Conservation (phyloP, 306 rosid species). For the Cicer chorassanicum region DNA sequence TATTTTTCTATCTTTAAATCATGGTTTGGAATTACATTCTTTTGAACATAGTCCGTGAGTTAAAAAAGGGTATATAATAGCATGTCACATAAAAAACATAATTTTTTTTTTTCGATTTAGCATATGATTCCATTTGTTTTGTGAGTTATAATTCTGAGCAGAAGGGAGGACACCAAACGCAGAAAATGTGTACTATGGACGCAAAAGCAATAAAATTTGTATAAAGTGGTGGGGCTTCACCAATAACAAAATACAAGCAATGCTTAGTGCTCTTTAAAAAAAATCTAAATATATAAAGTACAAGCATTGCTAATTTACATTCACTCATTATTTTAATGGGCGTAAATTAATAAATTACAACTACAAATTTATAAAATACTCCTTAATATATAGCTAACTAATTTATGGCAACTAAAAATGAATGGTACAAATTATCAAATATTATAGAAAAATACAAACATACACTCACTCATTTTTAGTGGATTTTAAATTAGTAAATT, state of each 20-base stretch:
- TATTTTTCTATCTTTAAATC: slow-evolving; percentile 26
- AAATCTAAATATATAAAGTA: slow-evolving; percentile 20
- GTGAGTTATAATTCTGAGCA: not conserved
- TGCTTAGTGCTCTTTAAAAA: slow-evolving; percentile 41
- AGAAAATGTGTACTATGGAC: slow-evolving; percentile 31
- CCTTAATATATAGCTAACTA: no score
- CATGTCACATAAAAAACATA: slow-evolving; percentile 32
- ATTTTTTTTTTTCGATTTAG: slow-evolving; percentile 43
- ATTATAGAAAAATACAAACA: no score
- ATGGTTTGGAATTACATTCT: slow-evolving; percentile 51
- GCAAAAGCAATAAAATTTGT: slow-evolving; percentile 22
- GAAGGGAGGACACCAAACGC: slow-evolving; percentile 33
- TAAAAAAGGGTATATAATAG: slow-evolving; percentile 38
- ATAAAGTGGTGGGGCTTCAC: slow-evolving; percentile 39
- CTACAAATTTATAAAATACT: no score
- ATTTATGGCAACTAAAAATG: no score
- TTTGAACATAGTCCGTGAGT: slow-evolving; percentile 51
- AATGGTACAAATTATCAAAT: no score
- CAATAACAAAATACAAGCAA: slow-evolving; percentile 38
- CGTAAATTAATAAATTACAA: no score
- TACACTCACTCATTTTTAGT: no score
- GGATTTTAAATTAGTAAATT: no score
- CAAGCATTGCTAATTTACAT: no score
- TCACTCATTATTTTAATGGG: no score
- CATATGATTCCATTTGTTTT: slow-evolving; percentile 54